phyloP scores from a whole-genome alignment of 352 stramenopile genomes.

The Plasmopara halstedii region DNA sequence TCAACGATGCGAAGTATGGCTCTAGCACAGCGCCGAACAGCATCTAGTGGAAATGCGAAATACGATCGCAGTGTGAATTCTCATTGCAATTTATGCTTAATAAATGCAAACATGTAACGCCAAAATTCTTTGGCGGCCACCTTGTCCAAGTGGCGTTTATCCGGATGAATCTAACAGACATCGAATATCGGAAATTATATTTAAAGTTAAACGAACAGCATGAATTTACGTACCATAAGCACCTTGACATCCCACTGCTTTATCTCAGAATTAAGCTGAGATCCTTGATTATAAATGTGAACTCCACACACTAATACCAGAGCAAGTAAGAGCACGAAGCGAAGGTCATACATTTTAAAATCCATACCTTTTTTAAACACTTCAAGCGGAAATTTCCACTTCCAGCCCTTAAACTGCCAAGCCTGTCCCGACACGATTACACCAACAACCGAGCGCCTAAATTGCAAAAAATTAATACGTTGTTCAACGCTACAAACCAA shows the following conservation, averaged over 20 bases:
- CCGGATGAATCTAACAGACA: constrained; percentile 65
- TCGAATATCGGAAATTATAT: not conserved
- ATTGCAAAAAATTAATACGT: not conserved
- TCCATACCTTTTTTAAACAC: constrained; percentile 85
- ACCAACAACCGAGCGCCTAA: constrained; percentile 80
- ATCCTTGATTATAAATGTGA: constrained; percentile 80
- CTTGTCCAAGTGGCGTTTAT: constrained; percentile 89
- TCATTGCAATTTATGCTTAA: constrained; percentile 79
- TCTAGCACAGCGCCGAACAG: too few relatives aligned
- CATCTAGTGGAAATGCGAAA: too few relatives aligned
- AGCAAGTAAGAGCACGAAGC: constrained; percentile 1
- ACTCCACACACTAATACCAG: constrained; percentile 61
- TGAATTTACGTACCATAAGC: constrained; percentile 64
- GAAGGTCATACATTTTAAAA: not conserved
- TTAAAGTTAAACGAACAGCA: too few relatives aligned
- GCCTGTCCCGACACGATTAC: constrained; percentile 85
- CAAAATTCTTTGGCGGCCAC: constrained; percentile 86
- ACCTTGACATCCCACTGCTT: constrained; percentile 89
- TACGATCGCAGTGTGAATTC: not conserved
- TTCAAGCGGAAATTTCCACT: constrained; percentile 87
- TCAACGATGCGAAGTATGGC: too few relatives aligned
- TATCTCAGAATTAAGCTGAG: constrained; percentile 70
- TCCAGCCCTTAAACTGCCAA: constrained; percentile 93
- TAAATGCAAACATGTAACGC: constrained; percentile 84
- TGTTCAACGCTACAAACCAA: not conserved